Evolutionary conservation across 331 rosid genomes (phyloP).

Genomic region (Phaseolus coccineus): DNA sequence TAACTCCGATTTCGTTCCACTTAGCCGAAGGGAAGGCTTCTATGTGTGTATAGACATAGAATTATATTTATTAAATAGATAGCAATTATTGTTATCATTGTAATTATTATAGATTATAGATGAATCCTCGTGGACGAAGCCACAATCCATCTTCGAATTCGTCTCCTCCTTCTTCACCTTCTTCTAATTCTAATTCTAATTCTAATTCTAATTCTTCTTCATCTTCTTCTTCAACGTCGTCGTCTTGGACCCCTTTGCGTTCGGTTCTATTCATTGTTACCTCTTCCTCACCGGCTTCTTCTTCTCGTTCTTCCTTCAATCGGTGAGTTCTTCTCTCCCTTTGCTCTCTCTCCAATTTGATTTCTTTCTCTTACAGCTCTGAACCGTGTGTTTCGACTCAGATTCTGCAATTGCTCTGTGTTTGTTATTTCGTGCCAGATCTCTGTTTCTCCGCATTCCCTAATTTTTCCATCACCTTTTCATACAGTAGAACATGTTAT

Average conservation of each 20-base stretch:
- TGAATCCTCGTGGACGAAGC: constrained; percentile 91
- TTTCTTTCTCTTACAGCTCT: constrained; percentile 10
- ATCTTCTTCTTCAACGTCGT: constrained; percentile 46
- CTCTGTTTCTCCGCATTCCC: constrained; percentile 40
- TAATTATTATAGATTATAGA: constrained; percentile 48
- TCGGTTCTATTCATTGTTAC: constrained; percentile 94
- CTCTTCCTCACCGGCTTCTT: constrained; percentile 97
- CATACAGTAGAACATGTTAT: neutral
- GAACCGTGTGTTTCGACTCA: neutral
- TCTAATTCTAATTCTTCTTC: neutral
- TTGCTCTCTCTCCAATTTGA: constrained; percentile 15
- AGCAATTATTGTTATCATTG: constrained; percentile 18
- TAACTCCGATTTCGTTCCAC: constrained; percentile 45
- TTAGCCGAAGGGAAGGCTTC: constrained; percentile 12
- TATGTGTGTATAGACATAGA: neutral
- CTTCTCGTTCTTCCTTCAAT: constrained; percentile 83
- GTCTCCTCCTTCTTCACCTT: neutral
- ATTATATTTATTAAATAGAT: constrained; percentile 31
- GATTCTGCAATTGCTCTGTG: constrained; percentile 43
- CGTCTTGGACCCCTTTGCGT: constrained; percentile 94
- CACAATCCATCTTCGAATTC: constrained; percentile 71
- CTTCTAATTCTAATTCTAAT: neutral
- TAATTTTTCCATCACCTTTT: constrained; percentile 39
- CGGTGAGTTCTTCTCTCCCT: constrained; percentile 81
- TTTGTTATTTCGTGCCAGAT: constrained; percentile 60